Evolutionary conservation across 495 filamentous ascomycete species (phyloP), one percentile per base, ranked within the genome.

Genomic region (Parathielavia hyrcaniae): DNA sequence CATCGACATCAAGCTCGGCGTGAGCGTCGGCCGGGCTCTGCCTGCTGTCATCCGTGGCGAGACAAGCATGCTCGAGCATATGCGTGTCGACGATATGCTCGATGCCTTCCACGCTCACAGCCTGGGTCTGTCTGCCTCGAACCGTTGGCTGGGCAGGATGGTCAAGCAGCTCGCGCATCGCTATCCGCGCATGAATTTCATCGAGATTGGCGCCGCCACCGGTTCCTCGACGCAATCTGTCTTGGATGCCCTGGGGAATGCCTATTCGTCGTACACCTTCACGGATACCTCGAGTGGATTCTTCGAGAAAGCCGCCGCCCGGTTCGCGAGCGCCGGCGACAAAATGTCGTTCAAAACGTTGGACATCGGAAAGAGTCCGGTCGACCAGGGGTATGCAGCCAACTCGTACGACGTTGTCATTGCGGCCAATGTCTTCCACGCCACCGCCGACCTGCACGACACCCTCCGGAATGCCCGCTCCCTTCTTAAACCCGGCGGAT

Each of bases 351-450:
- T 45, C 41, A 34, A 44, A 16, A 22, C 17, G 0, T 26, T 54
- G 4, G 52, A 54, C 8, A 16, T 20, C n/a, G 17, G 36, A 3
- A 36, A 35, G 40, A 16, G 20, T 3, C 9, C 17, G 6, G n/a
- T 14, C 0, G 39, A 11, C 1, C 52, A 54, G 20, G 52, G 52
- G 1, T 54, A n/a, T 13, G 20, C 19, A n/a, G 12, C 23, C 5
- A 16, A 45, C 52, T 45, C 40, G 5, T 54, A 54, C 52, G 52
- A 54, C 26, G 9, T 54, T 4, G 40, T 54, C 8, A 30, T 54
- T 16, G 50, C 20, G 5, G 17, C 13, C 20, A 12, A 19, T 1
- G 41, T 36, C 1, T 19, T 54, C 5, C 26, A 34, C 52, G 52
- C 52, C 5, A 54, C 52, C 16, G 8, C 13, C 9, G 1, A 17